Evolutionary conservation across 164 flowering plant species (phyloP).

Genomic region (Protea cynaroides): DNA sequence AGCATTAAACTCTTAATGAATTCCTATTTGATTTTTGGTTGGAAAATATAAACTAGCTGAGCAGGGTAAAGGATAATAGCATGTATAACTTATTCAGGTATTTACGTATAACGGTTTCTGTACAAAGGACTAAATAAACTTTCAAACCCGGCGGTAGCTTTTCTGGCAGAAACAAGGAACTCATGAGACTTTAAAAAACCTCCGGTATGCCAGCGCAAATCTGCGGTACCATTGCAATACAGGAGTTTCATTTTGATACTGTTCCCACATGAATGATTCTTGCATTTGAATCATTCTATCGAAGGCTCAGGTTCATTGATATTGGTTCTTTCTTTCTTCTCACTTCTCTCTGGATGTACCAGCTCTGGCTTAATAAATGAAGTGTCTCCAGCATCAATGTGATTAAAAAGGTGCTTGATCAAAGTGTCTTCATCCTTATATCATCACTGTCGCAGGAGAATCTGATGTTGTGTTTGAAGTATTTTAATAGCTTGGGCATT

Average conservation of each 20-base stretch:
- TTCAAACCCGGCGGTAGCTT: constrained; percentile 51
- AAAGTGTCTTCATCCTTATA: background rate
- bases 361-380: constrained; percentile 6
- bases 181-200: constrained; percentile 47
- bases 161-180: constrained; percentile 38
- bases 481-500: constrained; percentile 8
- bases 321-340: constrained; percentile 12
- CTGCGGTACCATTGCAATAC: constrained; percentile 34
- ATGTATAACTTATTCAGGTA: constrained; percentile 9
- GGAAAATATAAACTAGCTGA: no score
- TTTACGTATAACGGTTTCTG: constrained; percentile 41
- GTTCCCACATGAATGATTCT: constrained; percentile 54
- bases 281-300: constrained; percentile 26
- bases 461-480: no score
- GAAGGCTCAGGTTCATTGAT: constrained; percentile 14
- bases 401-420: constrained; percentile 2
- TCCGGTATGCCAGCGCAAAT: constrained; percentile 53
- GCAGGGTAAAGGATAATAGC: no score
- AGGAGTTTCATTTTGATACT: constrained; percentile 30
- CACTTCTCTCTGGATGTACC: constrained; percentile 4
- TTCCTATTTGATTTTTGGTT: no score
- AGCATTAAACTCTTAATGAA: no score
- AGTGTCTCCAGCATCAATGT: constrained; percentile 29
- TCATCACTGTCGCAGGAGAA: background rate
- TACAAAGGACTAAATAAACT: constrained; percentile 39